Conservation (phyloP, 345 rosid species). For the Arabidopsis suecica region DNA sequence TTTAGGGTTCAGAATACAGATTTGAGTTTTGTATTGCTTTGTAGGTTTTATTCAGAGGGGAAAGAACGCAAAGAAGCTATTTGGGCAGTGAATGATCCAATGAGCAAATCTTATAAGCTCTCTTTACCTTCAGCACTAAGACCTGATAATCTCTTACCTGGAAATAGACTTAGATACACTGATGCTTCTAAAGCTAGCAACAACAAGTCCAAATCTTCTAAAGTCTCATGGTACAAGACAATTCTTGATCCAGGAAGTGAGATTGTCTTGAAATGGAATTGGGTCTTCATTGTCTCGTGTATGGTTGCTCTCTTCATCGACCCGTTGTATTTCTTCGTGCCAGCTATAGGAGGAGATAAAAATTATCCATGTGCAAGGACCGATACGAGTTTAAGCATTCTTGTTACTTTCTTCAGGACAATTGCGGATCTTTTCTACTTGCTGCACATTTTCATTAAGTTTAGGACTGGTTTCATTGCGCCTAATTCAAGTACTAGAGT, state of each 20-base stretch:
- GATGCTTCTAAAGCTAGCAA: slow-evolving; percentile 52
- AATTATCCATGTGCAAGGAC: slow-evolving; percentile 63
- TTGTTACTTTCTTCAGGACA: slow-evolving; percentile 76
- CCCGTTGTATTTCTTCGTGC: slow-evolving; percentile 83
- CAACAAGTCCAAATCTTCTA: slow-evolving; percentile 52
- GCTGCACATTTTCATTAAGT: slow-evolving; percentile 80
- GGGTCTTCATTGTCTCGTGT: slow-evolving; percentile 76
- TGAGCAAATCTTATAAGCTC: slow-evolving; percentile 54
- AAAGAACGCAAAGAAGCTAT: slow-evolving; percentile 52
- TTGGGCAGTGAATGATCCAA: slow-evolving; percentile 57
- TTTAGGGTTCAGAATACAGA: slow-evolving; percentile 13
- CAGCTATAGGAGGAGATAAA: slow-evolving; percentile 53
- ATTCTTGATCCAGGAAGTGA: slow-evolving; percentile 92
- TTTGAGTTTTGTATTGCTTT: slow-evolving; percentile 18
- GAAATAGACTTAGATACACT: slow-evolving; percentile 52
- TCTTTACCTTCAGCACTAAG: slow-evolving; percentile 58
- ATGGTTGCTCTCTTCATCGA: slow-evolving; percentile 90
- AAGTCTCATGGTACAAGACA: slow-evolving; percentile 62
- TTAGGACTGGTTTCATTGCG: slow-evolving; percentile 88
- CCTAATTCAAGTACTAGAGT: slow-evolving; percentile 74
- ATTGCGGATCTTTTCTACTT: slow-evolving; percentile 85
- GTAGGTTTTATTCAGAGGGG: slow-evolving; percentile 72
- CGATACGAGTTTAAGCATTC: slow-evolving; percentile 61
- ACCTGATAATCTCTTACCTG: slow-evolving; percentile 55
- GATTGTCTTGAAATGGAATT: slow-evolving; percentile 78